phyloP scores from a whole-genome alignment of 805 yeast species.

The Lachancea sp. region DNA sequence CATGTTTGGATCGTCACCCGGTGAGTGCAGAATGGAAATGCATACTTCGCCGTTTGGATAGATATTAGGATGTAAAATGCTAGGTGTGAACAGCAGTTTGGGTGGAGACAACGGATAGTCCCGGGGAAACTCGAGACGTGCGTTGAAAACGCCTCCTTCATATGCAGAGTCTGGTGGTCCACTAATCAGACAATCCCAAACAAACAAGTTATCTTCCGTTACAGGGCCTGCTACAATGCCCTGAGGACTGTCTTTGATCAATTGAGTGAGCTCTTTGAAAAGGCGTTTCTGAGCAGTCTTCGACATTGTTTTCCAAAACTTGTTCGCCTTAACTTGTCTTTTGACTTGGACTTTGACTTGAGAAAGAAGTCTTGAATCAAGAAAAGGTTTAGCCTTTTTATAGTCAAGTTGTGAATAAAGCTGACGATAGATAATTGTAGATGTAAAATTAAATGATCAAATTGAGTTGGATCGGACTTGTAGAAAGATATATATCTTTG shows the following conservation, averaged over 20 bases:
- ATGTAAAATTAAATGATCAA: too few species aligned
- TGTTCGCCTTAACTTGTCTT: too few species aligned
- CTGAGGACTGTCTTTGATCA: conserved; percentile 81
- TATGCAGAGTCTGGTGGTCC: conserved; percentile 83
- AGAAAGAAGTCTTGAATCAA: too few species aligned
- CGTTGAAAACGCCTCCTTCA: conserved; percentile 84
- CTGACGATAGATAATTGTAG: too few species aligned
- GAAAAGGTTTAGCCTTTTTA: too few species aligned
- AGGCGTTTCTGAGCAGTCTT: conserved; percentile 80
- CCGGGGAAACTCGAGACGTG: conserved; percentile 60
- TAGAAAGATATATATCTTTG: too few species aligned
- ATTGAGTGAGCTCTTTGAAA: conserved; percentile 82
- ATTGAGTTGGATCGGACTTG: too few species aligned
- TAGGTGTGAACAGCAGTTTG: conserved; percentile 64
- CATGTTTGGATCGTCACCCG: conserved; percentile 95
- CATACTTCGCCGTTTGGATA: conserved; percentile 95
- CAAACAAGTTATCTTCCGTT: conserved; percentile 62
- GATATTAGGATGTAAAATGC: conserved; percentile 87
- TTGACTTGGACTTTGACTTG: too few species aligned
- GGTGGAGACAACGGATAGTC: conserved; percentile 87
- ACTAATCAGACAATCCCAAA: conserved; percentile 78
- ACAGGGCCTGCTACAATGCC: conserved; percentile 94
- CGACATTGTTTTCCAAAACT: conserved; percentile 18
- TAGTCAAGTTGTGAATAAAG: too few species aligned
- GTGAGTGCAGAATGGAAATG: conserved; percentile 89